These are phyloP conservation scores for Blastobotrys buckinghamii DNA, from an alignment of 1,139 yeast genomes.

Conservation along the genomic window DNA sequence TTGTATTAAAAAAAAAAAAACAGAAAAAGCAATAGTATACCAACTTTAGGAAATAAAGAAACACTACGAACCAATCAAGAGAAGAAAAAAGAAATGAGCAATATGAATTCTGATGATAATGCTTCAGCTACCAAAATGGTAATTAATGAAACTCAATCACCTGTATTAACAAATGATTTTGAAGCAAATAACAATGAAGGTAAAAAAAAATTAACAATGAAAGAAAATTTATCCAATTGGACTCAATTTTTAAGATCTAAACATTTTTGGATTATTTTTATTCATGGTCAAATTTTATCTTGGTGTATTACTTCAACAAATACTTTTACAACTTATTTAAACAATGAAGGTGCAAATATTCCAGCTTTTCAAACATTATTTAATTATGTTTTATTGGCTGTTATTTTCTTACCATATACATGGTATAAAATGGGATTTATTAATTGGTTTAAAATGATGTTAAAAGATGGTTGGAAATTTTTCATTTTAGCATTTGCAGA, in stretches of 20 bases:
- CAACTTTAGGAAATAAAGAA: too few species aligned
- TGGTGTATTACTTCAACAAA: slow-evolving; percentile 39
- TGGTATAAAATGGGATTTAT: slow-evolving; percentile 36
- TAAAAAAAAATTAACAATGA: background rate
- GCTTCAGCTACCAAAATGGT: slow-evolving; percentile 1
- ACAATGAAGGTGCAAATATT: slow-evolving; percentile 35
- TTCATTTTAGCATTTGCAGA: slow-evolving; percentile 40
- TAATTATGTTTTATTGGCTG: slow-evolving; percentile 35
- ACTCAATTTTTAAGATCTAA: slow-evolving; percentile 33
- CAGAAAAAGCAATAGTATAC: background rate
- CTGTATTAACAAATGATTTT: background rate
- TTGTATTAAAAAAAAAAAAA: background rate
- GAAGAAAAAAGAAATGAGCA: background rate
- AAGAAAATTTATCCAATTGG: slow-evolving; percentile 4
- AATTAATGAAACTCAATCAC: background rate
- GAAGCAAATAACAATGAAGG: background rate
- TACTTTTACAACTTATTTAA: slow-evolving; percentile 38
- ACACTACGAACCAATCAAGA: too few species aligned
- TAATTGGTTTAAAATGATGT: slow-evolving; percentile 29
- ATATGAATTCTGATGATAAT: background rate
- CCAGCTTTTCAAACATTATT: slow-evolving; percentile 42
- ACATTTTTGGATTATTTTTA: slow-evolving; percentile 38
- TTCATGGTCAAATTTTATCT: slow-evolving; percentile 40
- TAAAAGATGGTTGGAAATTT: slow-evolving; percentile 39
- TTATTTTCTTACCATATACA: slow-evolving; percentile 38